These are phyloP conservation scores for Pouteria glomerata DNA, from an alignment of 148 eudicot genomes.

Conservation along the genomic window DNA sequence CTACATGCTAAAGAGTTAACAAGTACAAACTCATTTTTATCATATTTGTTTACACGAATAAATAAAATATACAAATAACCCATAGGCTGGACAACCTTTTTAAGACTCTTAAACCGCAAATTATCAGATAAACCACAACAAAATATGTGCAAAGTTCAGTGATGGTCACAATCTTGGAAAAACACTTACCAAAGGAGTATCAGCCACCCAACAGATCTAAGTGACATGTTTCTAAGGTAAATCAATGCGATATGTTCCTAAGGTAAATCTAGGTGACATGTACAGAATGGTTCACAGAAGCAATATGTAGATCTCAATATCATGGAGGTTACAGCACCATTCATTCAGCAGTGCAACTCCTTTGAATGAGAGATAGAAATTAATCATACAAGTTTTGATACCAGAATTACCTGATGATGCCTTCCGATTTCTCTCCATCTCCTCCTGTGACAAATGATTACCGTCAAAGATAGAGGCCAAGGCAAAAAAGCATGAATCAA, in stretches of 20 bases:
- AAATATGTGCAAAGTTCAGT: background rate
- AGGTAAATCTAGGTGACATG: too few relatives aligned
- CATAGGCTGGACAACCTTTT: conserved; percentile 2
- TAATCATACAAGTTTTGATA: background rate
- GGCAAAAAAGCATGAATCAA: background rate
- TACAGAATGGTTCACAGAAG: background rate
- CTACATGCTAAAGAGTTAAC: too few relatives aligned
- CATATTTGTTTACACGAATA: too few relatives aligned
- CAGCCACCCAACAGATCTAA: background rate
- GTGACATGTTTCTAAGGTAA: too few relatives aligned
- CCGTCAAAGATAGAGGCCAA: background rate
- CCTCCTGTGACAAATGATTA: conserved; percentile 55
- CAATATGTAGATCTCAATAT: conserved; percentile 1
- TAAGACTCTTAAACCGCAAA: background rate
- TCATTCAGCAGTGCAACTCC: background rate
- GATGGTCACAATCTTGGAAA: background rate
- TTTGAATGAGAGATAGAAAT: too few relatives aligned
- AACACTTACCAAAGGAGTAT: background rate
- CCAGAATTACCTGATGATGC: conserved; percentile 57
- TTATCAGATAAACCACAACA: background rate
- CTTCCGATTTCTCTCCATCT: conserved; percentile 79
- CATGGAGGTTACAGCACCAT: background rate
- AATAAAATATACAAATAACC: too few relatives aligned
- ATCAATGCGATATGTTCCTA: too few relatives aligned
- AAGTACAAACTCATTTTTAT: too few relatives aligned